A percentile compares a stretch with the other conserved stretches of the same genome.
Evolutionary conservation across 202 grass and related monocot genomes (phyloP).

Genomic region (Panicum hallii): DNA sequence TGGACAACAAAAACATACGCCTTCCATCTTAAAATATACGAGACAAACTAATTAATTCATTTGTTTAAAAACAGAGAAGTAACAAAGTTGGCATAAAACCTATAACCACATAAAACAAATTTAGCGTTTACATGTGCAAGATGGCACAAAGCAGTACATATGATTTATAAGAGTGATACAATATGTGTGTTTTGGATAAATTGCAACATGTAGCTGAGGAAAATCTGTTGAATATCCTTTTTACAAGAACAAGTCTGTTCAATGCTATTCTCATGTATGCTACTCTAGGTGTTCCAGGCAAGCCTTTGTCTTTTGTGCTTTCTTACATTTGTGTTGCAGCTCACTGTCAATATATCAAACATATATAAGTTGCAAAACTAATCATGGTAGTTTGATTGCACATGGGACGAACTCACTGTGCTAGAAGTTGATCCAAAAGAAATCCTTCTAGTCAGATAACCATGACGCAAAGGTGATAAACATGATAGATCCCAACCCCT

Average conservation of each 20-base stretch:
- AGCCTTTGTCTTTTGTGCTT: background rate
- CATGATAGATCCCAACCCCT: background rate
- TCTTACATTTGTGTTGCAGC: background rate
- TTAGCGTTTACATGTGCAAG: background rate
- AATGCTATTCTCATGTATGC: background rate
- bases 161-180: too few species aligned
- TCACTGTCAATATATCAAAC: conserved; percentile 7
- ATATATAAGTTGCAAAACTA: background rate
- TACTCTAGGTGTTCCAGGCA: background rate
- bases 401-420: background rate
- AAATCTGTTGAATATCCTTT: background rate
- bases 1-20: background rate
- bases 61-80: background rate
- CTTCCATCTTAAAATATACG: background rate
- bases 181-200: background rate
- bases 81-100: background rate
- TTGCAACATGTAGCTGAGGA: conserved; percentile 5
- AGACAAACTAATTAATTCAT: too few species aligned
- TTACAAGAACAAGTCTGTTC: background rate
- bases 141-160: background rate
- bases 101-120: background rate
- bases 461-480: background rate
- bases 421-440: conserved; percentile 27
- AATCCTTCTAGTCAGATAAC: conserved; percentile 10
- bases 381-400: background rate